Conservation (phyloP, 1,139 yeast genomes). For the Neolecta irregularis region DNA sequence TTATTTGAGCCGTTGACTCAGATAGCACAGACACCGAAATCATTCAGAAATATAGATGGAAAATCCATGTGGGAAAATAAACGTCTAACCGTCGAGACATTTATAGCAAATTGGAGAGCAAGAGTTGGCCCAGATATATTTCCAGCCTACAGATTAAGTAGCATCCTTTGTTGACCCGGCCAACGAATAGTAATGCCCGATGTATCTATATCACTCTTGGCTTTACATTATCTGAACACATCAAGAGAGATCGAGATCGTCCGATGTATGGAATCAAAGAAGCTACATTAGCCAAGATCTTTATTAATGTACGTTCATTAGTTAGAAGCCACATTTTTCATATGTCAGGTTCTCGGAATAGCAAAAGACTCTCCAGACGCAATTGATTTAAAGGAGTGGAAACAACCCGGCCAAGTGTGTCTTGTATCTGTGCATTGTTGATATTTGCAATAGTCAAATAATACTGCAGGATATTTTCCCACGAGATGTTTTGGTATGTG, state of each 20-base stretch:
- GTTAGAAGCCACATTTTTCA: neutral
- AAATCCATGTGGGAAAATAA: conserved; percentile 18
- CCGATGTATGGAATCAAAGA: conserved; percentile 28
- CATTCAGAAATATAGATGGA: conserved; percentile 2
- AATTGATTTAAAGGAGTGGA: conserved; percentile 34
- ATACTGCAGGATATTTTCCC: conserved; percentile 29
- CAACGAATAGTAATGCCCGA: conserved; percentile 36
- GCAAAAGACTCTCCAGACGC: conserved; percentile 38
- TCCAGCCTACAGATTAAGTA: conserved; percentile 44
- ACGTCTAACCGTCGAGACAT: conserved; percentile 28
- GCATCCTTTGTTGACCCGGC: conserved; percentile 11
- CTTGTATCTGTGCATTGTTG: neutral
- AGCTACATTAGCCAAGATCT: conserved; percentile 29
- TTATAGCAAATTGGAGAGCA: conserved; percentile 44
- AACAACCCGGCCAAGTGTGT: conserved; percentile 17
- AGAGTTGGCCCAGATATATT: conserved; percentile 57
- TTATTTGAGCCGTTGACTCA: conserved; percentile 8
- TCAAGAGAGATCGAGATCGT: conserved; percentile 30
- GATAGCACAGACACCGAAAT: conserved; percentile 1
- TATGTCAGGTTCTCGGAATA: conserved; percentile 30
- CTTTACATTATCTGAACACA: conserved; percentile 29
- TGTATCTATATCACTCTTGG: conserved; percentile 33
- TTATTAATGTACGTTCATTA: conserved; percentile 23
- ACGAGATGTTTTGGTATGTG: conserved; percentile 24
- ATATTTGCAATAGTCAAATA: conserved; percentile 14